Evolutionary conservation across 441 rosid genomes (phyloP).

Genomic region (Erodium trifolium): DNA sequence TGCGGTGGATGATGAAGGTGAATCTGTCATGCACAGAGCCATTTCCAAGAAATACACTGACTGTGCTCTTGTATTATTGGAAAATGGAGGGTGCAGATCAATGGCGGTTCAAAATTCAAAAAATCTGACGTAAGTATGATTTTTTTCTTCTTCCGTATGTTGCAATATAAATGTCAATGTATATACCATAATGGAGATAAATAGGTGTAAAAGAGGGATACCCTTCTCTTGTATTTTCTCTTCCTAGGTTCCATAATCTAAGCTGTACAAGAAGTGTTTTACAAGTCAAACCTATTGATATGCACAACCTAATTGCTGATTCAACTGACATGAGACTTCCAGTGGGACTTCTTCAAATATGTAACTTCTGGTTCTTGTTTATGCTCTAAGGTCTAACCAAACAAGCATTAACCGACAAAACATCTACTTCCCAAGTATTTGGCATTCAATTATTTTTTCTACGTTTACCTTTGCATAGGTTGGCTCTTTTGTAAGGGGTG

Average conservation of each 20-base stretch:
- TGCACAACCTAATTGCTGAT: not conserved
- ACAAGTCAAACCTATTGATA: not conserved
- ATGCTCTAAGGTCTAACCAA: too few species aligned
- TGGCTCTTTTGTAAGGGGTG: not conserved
- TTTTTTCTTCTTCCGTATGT: not conserved
- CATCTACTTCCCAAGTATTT: not conserved
- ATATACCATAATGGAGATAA: not conserved
- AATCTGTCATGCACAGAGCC: conserved; percentile 93
- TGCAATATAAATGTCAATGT: not conserved
- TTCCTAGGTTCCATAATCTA: not conserved
- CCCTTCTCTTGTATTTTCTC: not conserved
- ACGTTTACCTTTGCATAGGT: not conserved
- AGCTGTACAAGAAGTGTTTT: conserved; percentile 3
- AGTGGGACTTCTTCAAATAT: not conserved
- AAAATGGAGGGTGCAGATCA: conserved; percentile 84
- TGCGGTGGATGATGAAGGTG: conserved; percentile 99
- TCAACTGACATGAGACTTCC: not conserved
- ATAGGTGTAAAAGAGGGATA: not conserved
- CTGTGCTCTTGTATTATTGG: conserved; percentile 87
- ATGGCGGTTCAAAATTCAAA: conserved; percentile 78
- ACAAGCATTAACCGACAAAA: not conserved
- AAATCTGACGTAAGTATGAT: conserved; percentile 59
- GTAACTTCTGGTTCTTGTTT: too few species aligned
- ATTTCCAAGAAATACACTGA: conserved; percentile 84
- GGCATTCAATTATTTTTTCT: not conserved